Evolutionary conservation across 148 eudicot species (phyloP), one percentile per base, ranked within the genome.

Genomic region (Polygonum aviculare): DNA sequence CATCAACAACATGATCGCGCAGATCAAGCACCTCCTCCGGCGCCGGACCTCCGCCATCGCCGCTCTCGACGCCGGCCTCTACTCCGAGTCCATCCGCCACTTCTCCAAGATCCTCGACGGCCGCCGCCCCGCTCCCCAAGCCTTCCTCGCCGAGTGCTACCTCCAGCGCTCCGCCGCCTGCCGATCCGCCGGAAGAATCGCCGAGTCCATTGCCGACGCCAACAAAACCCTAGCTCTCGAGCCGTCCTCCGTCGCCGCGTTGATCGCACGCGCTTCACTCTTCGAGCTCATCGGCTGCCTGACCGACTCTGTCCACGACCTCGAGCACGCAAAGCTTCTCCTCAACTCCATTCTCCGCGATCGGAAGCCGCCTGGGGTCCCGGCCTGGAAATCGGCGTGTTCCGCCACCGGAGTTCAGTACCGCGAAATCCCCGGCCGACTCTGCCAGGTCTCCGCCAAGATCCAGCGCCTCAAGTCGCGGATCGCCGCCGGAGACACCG

Each of bases 61-160:
- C 4, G 96, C 98, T 55, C 79, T 92, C 0, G 94, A 95, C 33
- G 98, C 96, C 5, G 97, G 97, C 0, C 92, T 92, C 26, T 85
- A 85, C 82, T 49, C 93, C 9, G 98, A 95, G 78, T 86, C 98
- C 67, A 89, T 95, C 77, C 79, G 98, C 9, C 98, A 95, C 55
- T 95, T 95, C 80, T 90, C 98, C 0, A 95, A 95, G 74, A 90
- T 95, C 67, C 75, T 95, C 36, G 97, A 92, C 45, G 88, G 97
- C 26, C 96, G 98, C 5, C 92, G 97, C 3, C 87, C 90, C 3
- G 96, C 96, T 47, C 98, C 98, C 0, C 96, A 90, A 48, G 90
- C 87, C 0, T 95, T 95, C 83, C 81, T 95, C 0, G 90, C 99
- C 12, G 96, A 95, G 69, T 95, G 99, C 81, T 95, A 90, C 76